Evolutionary conservation across 306 rosid genomes (phyloP).

Genomic region (Coriaria nepalensis): DNA sequence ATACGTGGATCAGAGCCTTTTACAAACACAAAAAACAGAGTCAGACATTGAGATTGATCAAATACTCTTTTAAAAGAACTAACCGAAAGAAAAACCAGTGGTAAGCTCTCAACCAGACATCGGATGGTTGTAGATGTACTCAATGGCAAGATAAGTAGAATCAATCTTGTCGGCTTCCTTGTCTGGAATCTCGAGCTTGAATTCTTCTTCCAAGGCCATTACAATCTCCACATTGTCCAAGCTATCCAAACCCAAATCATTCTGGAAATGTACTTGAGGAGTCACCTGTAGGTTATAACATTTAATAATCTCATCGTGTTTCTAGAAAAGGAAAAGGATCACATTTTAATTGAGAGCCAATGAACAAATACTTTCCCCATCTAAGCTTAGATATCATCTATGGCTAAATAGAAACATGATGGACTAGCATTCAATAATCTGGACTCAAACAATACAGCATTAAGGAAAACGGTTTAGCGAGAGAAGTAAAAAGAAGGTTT

Average conservation of each 20-base stretch:
- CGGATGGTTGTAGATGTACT: constrained; percentile 82
- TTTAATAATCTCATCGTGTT: constrained; percentile 7
- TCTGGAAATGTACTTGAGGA: constrained; percentile 73
- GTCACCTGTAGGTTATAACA: constrained; percentile 41
- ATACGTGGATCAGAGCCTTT: too few relatives aligned
- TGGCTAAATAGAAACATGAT: too few relatives aligned
- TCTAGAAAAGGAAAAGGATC: constrained; percentile 1
- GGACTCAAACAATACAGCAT: too few relatives aligned
- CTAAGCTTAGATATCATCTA: too few relatives aligned
- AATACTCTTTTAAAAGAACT: not conserved
- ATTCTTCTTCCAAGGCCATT: constrained; percentile 94
- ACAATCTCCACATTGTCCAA: constrained; percentile 94
- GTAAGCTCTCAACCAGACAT: constrained; percentile 46
- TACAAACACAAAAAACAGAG: too few relatives aligned
- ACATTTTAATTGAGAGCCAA: too few relatives aligned
- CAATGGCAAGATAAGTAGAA: constrained; percentile 67
- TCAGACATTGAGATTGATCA: too few relatives aligned
- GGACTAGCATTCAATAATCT: too few relatives aligned
- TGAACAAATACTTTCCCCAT: too few relatives aligned
- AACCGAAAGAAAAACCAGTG: constrained; percentile 6
- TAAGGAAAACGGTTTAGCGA: too few relatives aligned
- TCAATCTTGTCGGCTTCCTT: constrained; percentile 85
- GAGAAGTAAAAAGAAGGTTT: too few relatives aligned
- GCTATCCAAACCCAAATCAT: constrained; percentile 94
- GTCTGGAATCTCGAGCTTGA: constrained; percentile 95